Percentiles rank a stretch among this genome's conserved stretches.
Evolutionary conservation across 495 filamentous ascomycete genomes (phyloP).

Genomic region (Aspergillus ellipticus): DNA sequence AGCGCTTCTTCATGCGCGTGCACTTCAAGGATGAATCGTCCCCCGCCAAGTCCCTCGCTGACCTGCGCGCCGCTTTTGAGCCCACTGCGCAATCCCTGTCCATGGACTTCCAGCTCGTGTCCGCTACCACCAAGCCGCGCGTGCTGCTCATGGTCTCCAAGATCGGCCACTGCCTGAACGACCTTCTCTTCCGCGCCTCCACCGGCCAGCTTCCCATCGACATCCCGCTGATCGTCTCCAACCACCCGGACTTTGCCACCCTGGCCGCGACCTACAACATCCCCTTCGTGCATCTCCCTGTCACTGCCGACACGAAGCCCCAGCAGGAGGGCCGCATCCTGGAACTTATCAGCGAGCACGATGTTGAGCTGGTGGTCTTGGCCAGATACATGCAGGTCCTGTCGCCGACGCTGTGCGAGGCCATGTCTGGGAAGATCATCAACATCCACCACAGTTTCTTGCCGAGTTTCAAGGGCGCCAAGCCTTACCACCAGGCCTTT

Average conservation of each 20-base stretch:
- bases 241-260: constrained; percentile 66
- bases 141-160: constrained; percentile 80
- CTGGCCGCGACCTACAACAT: constrained; percentile 68
- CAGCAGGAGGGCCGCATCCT: constrained; percentile 64
- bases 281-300: constrained; percentile 69
- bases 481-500: constrained; percentile 77
- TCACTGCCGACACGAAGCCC: constrained; percentile 63
- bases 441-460: constrained; percentile 81
- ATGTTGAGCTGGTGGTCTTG: constrained; percentile 68
- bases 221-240: constrained; percentile 63
- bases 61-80: constrained; percentile 44
- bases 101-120: constrained; percentile 61
- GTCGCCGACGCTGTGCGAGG: constrained; percentile 62
- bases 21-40: constrained; percentile 54
- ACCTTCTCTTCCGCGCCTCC: constrained; percentile 68
- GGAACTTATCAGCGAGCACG: constrained; percentile 57
- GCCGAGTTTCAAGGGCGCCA: constrained; percentile 75
- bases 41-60: constrained; percentile 23
- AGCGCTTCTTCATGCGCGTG: constrained; percentile 76
- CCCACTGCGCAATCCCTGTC: constrained; percentile 52
- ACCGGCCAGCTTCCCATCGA: constrained; percentile 60
- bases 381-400: constrained; percentile 86
- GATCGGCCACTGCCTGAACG: constrained; percentile 76
- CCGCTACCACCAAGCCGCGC: constrained; percentile 57
- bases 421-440: constrained; percentile 72